These are phyloP conservation scores for Nasturtium officinale DNA, from an alignment of 345 rosid species.

Conservation along the genomic window DNA sequence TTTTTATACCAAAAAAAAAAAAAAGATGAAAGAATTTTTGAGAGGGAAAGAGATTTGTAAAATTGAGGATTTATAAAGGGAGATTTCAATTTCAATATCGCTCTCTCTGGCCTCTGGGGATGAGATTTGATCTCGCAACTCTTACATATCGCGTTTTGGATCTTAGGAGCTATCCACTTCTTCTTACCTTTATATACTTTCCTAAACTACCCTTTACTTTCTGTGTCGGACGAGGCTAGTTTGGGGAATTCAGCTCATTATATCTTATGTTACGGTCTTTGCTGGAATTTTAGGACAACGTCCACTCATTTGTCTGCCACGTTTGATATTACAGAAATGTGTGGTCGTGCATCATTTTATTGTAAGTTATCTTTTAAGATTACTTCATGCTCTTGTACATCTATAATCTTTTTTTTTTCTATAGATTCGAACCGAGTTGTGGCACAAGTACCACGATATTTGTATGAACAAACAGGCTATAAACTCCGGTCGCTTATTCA, in stretches of 20 bases:
- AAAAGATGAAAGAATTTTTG: conserved; percentile 1
- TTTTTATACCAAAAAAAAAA: conserved; percentile 25
- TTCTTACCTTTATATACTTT: neutral
- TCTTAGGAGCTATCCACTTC: conserved; percentile 19
- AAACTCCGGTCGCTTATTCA: neutral
- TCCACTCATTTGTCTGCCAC: conserved; percentile 37
- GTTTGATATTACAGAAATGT: neutral
- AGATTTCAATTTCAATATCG: conserved; percentile 37
- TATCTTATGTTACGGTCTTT: conserved; percentile 22
- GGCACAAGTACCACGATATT: neutral
- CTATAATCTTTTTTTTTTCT: neutral
- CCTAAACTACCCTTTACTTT: conserved; percentile 27
- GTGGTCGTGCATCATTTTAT: neutral
- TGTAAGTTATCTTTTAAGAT: neutral
- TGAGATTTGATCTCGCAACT: conserved; percentile 34
- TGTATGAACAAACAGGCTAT: neutral
- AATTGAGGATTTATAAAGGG: conserved; percentile 37
- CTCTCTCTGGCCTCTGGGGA: conserved; percentile 20
- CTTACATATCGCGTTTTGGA: conserved; percentile 34
- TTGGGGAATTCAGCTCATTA: neutral
- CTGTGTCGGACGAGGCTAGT: neutral
- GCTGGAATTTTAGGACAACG: conserved; percentile 1
- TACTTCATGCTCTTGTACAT: neutral
- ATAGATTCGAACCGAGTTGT: neutral
- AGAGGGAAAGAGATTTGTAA: conserved; percentile 48